Evolutionary conservation across 1,284 basidiomycete genomes (phyloP).

Genomic region (Cutaneotrichosporon cyanovorans): DNA sequence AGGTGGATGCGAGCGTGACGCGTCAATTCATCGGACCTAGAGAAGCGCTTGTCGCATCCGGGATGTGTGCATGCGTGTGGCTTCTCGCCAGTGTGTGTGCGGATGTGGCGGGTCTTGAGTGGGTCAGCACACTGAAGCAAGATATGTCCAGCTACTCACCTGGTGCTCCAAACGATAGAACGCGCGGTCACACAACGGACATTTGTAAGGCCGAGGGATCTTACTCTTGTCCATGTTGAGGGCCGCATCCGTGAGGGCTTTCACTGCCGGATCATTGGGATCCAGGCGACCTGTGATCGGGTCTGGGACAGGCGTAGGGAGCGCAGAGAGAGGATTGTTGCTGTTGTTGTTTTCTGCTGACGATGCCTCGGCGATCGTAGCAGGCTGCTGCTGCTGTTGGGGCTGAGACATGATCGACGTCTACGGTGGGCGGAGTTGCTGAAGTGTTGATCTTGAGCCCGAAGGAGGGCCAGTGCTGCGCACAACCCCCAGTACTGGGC

Average conservation of each 20-base stretch:
- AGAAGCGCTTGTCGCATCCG: conserved; percentile 74
- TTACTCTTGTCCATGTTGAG: conserved; percentile 49
- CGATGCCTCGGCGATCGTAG: conserved; percentile 9
- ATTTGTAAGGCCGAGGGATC: conserved; percentile 81
- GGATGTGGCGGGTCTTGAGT: conserved; percentile 61
- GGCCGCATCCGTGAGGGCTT: conserved; percentile 46
- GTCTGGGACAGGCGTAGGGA: conserved; percentile 35
- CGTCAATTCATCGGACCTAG: conserved; percentile 50
- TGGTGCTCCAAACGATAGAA: conserved; percentile 90
- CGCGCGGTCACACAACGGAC: conserved; percentile 81
- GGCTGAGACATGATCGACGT: neutral
- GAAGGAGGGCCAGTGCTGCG: too few species aligned
- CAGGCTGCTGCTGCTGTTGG: conserved; percentile 5
- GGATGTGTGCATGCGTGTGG: conserved; percentile 70
- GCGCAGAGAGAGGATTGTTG: conserved; percentile 15
- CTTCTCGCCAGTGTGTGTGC: conserved; percentile 66
- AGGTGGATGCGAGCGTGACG: conserved; percentile 74
- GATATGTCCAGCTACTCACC: conserved; percentile 57
- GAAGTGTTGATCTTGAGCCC: too few species aligned
- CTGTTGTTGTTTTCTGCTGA: too few species aligned
- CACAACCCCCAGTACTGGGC: too few species aligned
- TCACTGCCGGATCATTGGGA: conserved; percentile 47
- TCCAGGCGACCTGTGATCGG: conserved; percentile 46
- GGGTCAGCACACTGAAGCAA: too few species aligned
- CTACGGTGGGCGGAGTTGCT: neutral